Evolutionary conservation across 768 basidiomycete genomes (phyloP), one percentile per base, ranked within the genome.

Genomic region (Agrocybe praecox): DNA sequence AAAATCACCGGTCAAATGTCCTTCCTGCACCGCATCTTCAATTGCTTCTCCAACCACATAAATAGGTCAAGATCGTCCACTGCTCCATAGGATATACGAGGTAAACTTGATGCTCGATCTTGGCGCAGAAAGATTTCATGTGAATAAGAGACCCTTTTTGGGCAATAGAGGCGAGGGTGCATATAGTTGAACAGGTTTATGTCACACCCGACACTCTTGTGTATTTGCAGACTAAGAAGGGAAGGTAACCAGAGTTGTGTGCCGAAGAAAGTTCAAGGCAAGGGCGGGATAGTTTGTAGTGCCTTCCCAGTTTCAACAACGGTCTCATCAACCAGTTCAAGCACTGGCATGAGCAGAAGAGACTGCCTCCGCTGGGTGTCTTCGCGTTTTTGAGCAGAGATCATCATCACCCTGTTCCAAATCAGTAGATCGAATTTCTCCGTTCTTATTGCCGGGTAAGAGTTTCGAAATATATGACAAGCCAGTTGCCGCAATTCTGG

Each of bases 401-500:
- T n/a, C 36, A 14, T 40, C 36, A n/a, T 46, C 57, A n/a, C 62
- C 65, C 60, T 59, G 60, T 44, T 63, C 59, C 50, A 65, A 46
- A 46, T 67, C 63, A 50, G 61, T 47, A 43, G 54, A 59, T 45
- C 49, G 65, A 42, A 32, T 52, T 48, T 14, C 65, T 17, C 34
- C 57, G 55, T 47, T 56, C 56, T 23, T 59, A 24, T 34, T 58
- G 50, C 54, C 64, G 44, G 66, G 67, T 60, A 76, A 67, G 22
- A 78, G 56, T 55, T 66, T 72, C 34, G 75, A 71, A 32, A 73
- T 62, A 52, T 76, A 82, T 21, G 81, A 77, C 44, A 90, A 67
- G 17, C 86, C 79, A 54, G 76, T 75, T 24, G 87, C 89, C 1
- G 83, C 77, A 23, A 88, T 69, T 47, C 90, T 79, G 47, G 85